Evolutionary conservation across 306 rosid species (phyloP), one percentile per base, ranked within the genome.

Genomic region (Ziziphus jujuba): DNA sequence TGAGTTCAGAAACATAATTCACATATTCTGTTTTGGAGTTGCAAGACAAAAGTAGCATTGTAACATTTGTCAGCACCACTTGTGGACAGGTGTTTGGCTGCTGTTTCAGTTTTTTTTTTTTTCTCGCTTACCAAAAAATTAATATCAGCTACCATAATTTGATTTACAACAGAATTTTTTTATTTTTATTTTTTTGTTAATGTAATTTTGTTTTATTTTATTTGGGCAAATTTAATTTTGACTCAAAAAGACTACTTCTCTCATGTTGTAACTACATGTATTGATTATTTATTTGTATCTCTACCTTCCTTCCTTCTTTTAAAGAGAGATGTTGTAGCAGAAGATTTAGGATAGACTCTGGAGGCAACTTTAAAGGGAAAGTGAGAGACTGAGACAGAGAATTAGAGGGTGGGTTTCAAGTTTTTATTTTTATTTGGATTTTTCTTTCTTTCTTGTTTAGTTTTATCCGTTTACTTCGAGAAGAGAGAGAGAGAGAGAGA

Each of bases 341-440:
- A 76, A 72, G 59, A 81, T 81, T 45, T 54, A 86, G 76, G 73
- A 69, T 45, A 34, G 57, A 62, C n/a, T n/a, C n/a, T n/a, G n/a
- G n/a, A n/a, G n/a, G 47, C 54, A 57, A 66, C 44, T 51, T 76
- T 14, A 48, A 33, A 48, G 31, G 25, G n/a, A 14, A 20, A 28
- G 25, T 10, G 13, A 59, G 21, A 44, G 40, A 2, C 12, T 28
- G 23, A 7, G 55, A 59, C 47, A 79, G 44, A 63, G 43, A 52
- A 22, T 53, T 50, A 33, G 25, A 56, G 19, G 34, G 47, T 28
- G 52, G 23, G n/a, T n/a, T 38, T 15, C 22, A 9, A 6, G 0
- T 20, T 6, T 4, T 9, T 40, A 16, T n/a, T 28, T 19, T 55
- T 28, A 11, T 22, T 16, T 31, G 10, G 8, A 3, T 59, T 6